These are phyloP conservation scores for Pichia sporocuriosa DNA, from an alignment of 805 yeast genomes.

Conservation along the genomic window DNA sequence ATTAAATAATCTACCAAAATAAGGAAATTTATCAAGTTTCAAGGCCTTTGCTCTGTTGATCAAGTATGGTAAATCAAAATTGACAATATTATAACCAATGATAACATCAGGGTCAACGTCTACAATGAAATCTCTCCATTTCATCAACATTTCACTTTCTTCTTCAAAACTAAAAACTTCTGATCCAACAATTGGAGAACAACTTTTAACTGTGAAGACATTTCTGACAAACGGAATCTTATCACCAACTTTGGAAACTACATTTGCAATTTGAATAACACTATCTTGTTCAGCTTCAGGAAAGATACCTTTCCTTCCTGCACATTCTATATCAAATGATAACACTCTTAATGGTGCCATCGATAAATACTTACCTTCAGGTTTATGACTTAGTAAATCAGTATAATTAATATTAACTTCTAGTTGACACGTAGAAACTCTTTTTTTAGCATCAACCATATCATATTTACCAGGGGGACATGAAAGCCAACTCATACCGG, in stretches of 20 bases:
- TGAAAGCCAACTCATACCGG: slow-evolving; percentile 97
- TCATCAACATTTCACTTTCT: slow-evolving; percentile 76
- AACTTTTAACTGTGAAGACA: slow-evolving; percentile 87
- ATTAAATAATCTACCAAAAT: slow-evolving; percentile 67
- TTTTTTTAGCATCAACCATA: slow-evolving; percentile 31
- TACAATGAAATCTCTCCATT: slow-evolving; percentile 82
- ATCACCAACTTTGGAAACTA: slow-evolving; percentile 79
- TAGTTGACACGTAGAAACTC: slow-evolving; percentile 74
- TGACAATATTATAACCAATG: slow-evolving; percentile 91
- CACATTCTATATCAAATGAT: slow-evolving; percentile 97
- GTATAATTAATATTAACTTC: slow-evolving; percentile 68
- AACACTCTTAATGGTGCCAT: slow-evolving; percentile 90
- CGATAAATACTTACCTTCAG: slow-evolving; percentile 91
- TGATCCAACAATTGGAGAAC: slow-evolving; percentile 91
- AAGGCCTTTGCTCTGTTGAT: slow-evolving; percentile 80
- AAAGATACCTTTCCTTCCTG: slow-evolving; percentile 93
- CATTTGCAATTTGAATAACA: slow-evolving; percentile 95
- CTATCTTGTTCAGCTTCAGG: slow-evolving; percentile 94
- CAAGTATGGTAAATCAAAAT: slow-evolving; percentile 91
- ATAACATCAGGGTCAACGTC: slow-evolving; percentile 91
- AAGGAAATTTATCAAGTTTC: slow-evolving; percentile 63
- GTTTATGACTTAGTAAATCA: slow-evolving; percentile 68
- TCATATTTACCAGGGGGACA: slow-evolving; percentile 69
- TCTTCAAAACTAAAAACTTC: slow-evolving; percentile 69
- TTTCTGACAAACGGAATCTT: slow-evolving; percentile 86